These are phyloP conservation scores for Rhynchospora pubera DNA, from an alignment of 176 grass and related monocot species.

Conservation along the genomic window DNA sequence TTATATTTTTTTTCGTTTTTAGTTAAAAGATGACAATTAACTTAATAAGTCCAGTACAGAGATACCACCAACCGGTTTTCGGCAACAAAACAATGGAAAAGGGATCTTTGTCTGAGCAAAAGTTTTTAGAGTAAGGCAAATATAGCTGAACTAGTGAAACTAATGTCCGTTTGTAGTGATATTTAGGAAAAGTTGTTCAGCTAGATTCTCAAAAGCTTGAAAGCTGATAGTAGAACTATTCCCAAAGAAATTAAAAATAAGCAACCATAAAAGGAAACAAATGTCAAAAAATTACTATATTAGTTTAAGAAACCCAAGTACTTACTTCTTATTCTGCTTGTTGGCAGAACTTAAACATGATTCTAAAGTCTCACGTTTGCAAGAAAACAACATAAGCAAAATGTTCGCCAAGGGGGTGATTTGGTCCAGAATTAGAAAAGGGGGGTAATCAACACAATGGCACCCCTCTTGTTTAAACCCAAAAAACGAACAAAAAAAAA, in stretches of 20 bases:
- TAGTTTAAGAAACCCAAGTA: background rate
- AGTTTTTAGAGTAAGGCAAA: background rate
- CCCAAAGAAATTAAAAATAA: background rate
- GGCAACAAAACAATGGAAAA: background rate
- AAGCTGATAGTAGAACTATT: background rate
- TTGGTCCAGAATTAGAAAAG: background rate
- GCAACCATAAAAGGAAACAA: background rate
- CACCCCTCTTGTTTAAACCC: background rate
- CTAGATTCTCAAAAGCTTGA: background rate
- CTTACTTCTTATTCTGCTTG: background rate
- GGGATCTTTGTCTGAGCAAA: background rate
- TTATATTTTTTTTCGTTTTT: background rate
- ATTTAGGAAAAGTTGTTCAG: constrained; percentile 3
- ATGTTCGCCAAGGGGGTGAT: background rate
- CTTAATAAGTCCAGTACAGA: background rate
- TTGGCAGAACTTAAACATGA: background rate
- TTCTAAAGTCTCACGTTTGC: background rate
- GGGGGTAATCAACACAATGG: constrained; percentile 5
- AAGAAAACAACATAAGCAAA: background rate
- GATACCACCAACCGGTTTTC: background rate
- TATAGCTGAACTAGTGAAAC: constrained; percentile 1
- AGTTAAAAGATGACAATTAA: background rate
- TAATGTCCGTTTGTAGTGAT: background rate
- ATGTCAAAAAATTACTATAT: background rate
- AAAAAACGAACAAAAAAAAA: constrained; percentile 14